Base-by-base conservation (phyloP, 2,329 filamentous ascomycete species). In the Curvularia sp. region DNA sequence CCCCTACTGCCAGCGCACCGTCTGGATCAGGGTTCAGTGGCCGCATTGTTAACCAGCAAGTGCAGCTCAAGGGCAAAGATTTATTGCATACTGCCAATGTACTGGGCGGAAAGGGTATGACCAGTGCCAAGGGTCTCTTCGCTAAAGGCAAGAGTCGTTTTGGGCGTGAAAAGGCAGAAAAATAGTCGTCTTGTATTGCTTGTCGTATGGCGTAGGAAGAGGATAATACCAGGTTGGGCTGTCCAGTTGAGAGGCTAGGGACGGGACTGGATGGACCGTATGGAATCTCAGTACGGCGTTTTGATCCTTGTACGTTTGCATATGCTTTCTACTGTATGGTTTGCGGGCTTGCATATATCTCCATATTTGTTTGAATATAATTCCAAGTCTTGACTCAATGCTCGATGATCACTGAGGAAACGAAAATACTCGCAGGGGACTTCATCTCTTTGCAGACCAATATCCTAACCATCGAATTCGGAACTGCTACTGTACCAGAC, bases 121-220 rank as follows among this genome's bases (percentile, higher is more conserved):
- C 92, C 74, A 92, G 92, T 58, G 93, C 93, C 49, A 97, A 97
- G 81, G 94, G 93, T 52, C 79, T 97, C 64, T 89, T 97, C 76
- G 92, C 90, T 65, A 96, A 96, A 80, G 92, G 93, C 67, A 94
- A 91, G 80, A 94, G 86, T 80, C 94, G 92, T 78, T 88, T 97
- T 71, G 82, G 82, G 76, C 78, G 78, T 73, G 91, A 95, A 79
- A 96, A 96, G 91, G 91, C 93, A 90, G 92, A 92, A 88, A 81
- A 83, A 85, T 88, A 81, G 89, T 82, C 72, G 76, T 73, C 54
- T 18, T 61, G 43, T 65, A 51, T 58, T 62, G 57, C 49, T 51
- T 51, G 53, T 18, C 6, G n/a, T 41, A 50, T 54, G 53, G 47
- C 44, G 63, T 51, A 53, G 57, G 15, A 31, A 28, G 56, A 65